Percentiles rank a stretch among this genome's conserved stretches.
Conservation (phyloP, 2,329 filamentous ascomycete species). For the Dothideomycetes sp. region DNA sequence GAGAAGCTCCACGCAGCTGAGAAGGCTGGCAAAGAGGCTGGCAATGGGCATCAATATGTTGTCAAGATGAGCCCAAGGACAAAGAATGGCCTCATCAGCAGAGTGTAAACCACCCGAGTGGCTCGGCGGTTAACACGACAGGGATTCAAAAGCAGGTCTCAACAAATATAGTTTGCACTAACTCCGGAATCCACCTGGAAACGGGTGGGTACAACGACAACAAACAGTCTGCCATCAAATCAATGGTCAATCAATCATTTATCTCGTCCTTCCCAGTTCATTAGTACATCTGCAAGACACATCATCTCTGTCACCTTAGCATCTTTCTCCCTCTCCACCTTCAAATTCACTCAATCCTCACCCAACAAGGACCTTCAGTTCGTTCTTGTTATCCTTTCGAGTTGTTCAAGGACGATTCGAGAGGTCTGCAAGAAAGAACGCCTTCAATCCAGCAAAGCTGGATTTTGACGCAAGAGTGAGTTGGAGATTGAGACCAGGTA, state of each 20-base stretch:
- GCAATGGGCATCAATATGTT: neutral
- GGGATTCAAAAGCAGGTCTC: too few species aligned
- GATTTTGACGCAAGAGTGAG: conserved; percentile 19
- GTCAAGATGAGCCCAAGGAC: neutral
- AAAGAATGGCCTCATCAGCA: too few species aligned
- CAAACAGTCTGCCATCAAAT: conserved; percentile 12
- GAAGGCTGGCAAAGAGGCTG: neutral
- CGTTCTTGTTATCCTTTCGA: conserved; percentile 19
- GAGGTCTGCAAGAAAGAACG: conserved; percentile 17
- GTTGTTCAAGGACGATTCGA: conserved; percentile 19
- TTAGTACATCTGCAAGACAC: conserved; percentile 8
- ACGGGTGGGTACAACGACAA: conserved; percentile 11
- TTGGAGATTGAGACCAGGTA: neutral
- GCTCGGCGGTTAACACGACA: conserved; percentile 3
- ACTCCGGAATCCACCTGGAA: conserved; percentile 9
- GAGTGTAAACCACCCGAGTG: conserved; percentile 12
- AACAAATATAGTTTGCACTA: conserved; percentile 6
- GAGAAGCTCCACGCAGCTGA: neutral
- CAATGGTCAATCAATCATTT: conserved; percentile 9
- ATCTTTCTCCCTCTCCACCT: conserved; percentile 7
- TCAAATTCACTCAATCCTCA: neutral
- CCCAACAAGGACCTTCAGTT: conserved; percentile 15
- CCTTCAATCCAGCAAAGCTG: conserved; percentile 17
- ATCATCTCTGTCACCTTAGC: conserved; percentile 9
- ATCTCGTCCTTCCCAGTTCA: conserved; percentile 1